phyloP scores from a whole-genome alignment of 495 filamentous ascomycete genomes.

The Aspergillus campestris region DNA sequence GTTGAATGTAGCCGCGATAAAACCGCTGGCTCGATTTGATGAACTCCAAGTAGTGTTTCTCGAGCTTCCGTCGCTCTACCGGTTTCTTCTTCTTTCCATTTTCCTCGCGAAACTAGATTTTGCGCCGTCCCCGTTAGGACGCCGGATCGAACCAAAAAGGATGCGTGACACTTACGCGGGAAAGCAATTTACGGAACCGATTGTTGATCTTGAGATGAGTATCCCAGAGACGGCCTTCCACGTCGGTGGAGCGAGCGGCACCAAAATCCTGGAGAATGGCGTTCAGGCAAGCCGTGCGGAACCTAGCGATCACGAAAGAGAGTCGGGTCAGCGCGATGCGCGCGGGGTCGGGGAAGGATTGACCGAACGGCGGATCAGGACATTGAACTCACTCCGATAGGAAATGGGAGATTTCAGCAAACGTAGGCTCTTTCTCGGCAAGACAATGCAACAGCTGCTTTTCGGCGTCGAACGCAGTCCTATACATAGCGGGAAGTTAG shows the following conservation, averaged over 20 bases:
- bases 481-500: constrained; percentile 20
- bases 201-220: constrained; percentile 68
- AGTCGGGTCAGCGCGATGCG: constrained; percentile 15
- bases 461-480: constrained; percentile 40
- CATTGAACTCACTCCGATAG: constrained; percentile 46
- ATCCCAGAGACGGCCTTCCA: constrained; percentile 70
- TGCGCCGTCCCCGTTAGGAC: constrained; percentile 9
- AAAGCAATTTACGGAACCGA: constrained; percentile 59
- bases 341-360: constrained; percentile 3
- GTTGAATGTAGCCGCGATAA: constrained; percentile 77
- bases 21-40: constrained; percentile 81
- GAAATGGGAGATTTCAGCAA: constrained; percentile 48
- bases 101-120: constrained; percentile 42
- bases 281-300: constrained; percentile 59
- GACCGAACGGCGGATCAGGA: neutral
- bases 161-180: constrained; percentile 30
- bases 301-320: constrained; percentile 36
- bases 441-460: constrained; percentile 41
- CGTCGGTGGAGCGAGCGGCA: constrained; percentile 50
- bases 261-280: constrained; percentile 68
- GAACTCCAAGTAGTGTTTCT: constrained; percentile 71
- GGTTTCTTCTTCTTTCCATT: constrained; percentile 55
- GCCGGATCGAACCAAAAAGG: too few relatives aligned
- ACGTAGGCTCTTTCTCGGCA: constrained; percentile 45
- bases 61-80: constrained; percentile 70